Evolutionary conservation across 768 basidiomycete species (phyloP), one percentile per base, ranked within the genome.

Genomic region (Boletus rubropictus): DNA sequence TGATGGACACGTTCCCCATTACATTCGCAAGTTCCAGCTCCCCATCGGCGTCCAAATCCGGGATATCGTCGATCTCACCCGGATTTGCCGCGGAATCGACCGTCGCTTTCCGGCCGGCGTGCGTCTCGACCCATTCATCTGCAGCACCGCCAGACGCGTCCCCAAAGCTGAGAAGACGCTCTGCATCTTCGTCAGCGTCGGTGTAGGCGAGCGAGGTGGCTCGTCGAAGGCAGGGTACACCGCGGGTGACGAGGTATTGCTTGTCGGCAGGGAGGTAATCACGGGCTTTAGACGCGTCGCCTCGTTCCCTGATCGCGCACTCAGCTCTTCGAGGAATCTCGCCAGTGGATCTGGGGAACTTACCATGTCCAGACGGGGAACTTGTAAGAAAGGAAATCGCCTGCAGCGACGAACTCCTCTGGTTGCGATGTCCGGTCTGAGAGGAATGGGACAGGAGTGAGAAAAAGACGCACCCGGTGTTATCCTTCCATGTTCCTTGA

Each of bases 61-160:
- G 90, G 59, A 94, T 94, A 59, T 93, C 91, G 48, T 82, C 81
- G 58, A 93, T 90, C 44, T 69, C 72, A 9, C 80, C 80, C 21
- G 81, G 75, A 52, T 84, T 81, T 10, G 71, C 72, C 3, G 75
- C 74, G 5, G 77, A 74, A 52, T 82, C 79, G 40, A 68, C 49
- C 18, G 73, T 68, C 14, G 72, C 20, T 56, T 78, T 78, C 54
- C 89, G 80, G 4, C 88, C 87, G 0, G 93, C 86, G 63, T 99
- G 96, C 10, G 96, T 99, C 66, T 97, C 92, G 17, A 99, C 96
- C 96, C 96, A 99, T 56, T 98, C 95, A 50, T 96, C 93, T 14
- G 75, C 84, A 7, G 74, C 70, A 5, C 72, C 71, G 11, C 70
- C 71, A 4, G 76, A 76, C 12, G 78, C 71, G 58, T 84, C 84